phyloP scores from a whole-genome alignment of 257 asterid genomes.

The Mitragyna speciosa region DNA sequence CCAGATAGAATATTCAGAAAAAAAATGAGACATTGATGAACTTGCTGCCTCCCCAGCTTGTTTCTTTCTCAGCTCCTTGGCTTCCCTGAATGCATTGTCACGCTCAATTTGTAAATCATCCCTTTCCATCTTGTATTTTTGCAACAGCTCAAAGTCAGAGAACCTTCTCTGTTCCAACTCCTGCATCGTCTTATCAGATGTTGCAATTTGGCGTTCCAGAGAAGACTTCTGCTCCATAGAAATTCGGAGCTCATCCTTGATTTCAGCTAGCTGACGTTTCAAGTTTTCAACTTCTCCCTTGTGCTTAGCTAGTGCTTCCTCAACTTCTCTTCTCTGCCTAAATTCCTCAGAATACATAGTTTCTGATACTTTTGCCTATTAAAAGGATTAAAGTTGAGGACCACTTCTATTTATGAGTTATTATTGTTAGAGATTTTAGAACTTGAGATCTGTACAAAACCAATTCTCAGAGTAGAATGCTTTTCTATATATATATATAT shows the following conservation, averaged over 20 bases:
- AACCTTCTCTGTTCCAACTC: slow-evolving; percentile 76
- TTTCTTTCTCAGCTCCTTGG: slow-evolving; percentile 55
- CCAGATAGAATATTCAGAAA: slow-evolving; percentile 57
- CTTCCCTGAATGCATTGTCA: slow-evolving; percentile 60
- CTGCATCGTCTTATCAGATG: slow-evolving; percentile 52
- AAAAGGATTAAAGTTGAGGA: slow-evolving; percentile 11
- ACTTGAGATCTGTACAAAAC: background rate
- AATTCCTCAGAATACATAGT: slow-evolving; percentile 53
- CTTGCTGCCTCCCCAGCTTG: slow-evolving; percentile 57
- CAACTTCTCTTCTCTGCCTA: slow-evolving; percentile 58
- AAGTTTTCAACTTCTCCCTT: slow-evolving; percentile 55
- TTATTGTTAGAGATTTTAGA: background rate
- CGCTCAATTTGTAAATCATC: slow-evolving; percentile 68
- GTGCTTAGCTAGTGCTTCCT: slow-evolving; percentile 60
- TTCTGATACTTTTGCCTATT: slow-evolving; percentile 62
- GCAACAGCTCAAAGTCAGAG: slow-evolving; percentile 71
- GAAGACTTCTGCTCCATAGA: slow-evolving; percentile 55
- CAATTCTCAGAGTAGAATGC: background rate
- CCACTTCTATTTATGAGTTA: background rate
- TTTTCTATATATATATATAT: too few species aligned
- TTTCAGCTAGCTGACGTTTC: slow-evolving; percentile 45
- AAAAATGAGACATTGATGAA: slow-evolving; percentile 53
- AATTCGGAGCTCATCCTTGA: slow-evolving; percentile 43
- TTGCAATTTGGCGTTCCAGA: slow-evolving; percentile 55
- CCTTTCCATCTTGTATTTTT: slow-evolving; percentile 74